phyloP scores from a whole-genome alignment of 306 rosid species.

The Ormosia emarginata region DNA sequence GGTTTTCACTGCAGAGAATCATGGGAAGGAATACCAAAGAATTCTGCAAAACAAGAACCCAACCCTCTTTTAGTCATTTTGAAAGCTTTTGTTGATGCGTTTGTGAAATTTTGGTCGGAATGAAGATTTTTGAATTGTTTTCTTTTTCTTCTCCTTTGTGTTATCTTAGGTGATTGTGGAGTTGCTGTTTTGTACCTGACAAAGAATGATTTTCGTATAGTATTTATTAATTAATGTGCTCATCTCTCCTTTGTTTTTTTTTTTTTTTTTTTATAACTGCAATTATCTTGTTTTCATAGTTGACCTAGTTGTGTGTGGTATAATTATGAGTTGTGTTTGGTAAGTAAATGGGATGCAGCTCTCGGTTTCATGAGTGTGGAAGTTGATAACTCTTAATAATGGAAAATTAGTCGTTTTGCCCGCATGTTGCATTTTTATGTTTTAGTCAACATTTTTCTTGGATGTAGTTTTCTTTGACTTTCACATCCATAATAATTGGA shows the following conservation, averaged over 20 bases:
- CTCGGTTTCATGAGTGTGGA: neutral
- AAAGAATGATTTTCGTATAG: slow-evolving; percentile 10
- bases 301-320: neutral
- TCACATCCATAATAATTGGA: no score
- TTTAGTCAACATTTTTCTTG: no score
- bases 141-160: neutral
- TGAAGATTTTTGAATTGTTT: slow-evolving; percentile 32
- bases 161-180: neutral
- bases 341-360: neutral
- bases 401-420: neutral
- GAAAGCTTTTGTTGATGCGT: slow-evolving; percentile 52
- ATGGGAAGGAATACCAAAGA: slow-evolving; percentile 60
- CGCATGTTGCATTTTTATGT: neutral
- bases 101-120: slow-evolving; percentile 77
- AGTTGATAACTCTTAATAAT: neutral
- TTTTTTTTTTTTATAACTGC: neutral
- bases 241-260: neutral
- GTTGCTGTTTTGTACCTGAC: slow-evolving; percentile 25
- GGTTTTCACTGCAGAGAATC: slow-evolving; percentile 71
- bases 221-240: neutral
- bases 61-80: slow-evolving; percentile 57
- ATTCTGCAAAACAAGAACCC: slow-evolving; percentile 34
- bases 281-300: neutral
- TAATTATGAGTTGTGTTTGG: neutral
- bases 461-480: no score